phyloP scores from a whole-genome alignment of 768 basidiomycete genomes.

The Termitomyces sp. region DNA sequence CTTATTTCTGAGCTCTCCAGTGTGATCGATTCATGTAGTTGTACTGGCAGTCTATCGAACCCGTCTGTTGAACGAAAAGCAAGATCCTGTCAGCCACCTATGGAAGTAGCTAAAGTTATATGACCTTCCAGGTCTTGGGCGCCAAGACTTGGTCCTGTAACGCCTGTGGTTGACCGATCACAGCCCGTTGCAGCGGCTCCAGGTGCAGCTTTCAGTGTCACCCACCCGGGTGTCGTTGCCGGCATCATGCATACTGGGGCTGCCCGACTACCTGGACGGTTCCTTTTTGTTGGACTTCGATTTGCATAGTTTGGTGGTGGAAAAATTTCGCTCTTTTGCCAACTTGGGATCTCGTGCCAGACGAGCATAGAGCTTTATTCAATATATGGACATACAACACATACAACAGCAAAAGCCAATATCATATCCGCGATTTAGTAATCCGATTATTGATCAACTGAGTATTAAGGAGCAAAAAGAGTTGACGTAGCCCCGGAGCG shows the following conservation, averaged over 20 bases:
- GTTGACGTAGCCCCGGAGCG: not conserved
- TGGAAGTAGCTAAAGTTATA: no score
- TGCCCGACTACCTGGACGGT: constrained; percentile 22
- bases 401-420: not conserved
- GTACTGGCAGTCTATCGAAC: not conserved
- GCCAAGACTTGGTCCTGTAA: constrained; percentile 7
- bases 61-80: constrained; percentile 3
- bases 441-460: not conserved
- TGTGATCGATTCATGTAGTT: not conserved
- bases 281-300: not conserved
- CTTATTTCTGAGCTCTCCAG: no score
- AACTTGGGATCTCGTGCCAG: not conserved
- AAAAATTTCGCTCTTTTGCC: not conserved
- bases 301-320: not conserved
- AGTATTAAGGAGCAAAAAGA: not conserved
- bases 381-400: no score
- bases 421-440: not conserved
- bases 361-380: not conserved
- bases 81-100: not conserved
- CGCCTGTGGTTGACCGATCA: not conserved
- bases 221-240: not conserved
- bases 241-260: not conserved
- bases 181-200: constrained; percentile 1
- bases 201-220: not conserved
- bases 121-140: constrained; percentile 4